Base-by-base conservation (phyloP, 139 green algal genomes). In the Chlorokybus atmophyticus region DNA sequence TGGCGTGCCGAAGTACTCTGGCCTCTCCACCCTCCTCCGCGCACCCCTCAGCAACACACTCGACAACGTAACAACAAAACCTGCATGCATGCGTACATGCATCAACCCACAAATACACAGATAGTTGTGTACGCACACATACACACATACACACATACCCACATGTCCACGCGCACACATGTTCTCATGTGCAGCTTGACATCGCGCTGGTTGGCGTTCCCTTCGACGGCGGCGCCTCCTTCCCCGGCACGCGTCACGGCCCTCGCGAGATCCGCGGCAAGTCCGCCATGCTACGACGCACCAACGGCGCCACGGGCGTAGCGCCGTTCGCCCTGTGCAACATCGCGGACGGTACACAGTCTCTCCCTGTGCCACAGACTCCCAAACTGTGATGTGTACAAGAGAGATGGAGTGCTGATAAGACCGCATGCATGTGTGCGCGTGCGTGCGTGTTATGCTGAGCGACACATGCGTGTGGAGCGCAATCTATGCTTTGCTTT, bases 261-360 rank as follows among this genome's bases (percentile, higher is more conserved):
- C 56, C 56, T 5, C 56, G 56, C 27, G 56, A 64, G 29, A 64
- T 64, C 42, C 29, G 56, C 47, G 35, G 32, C 56, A 63, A 64
- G 8, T 64, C 56, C 5, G 25, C 24, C 3, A 60, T 64, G 42
- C 44, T 64, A 21, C 56, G 56, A 14, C 27, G 21, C 3, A 39
- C 40, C 42, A 30, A 64, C 10, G 42, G 44, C 21, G 27, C 56
- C 41, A 64, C 56, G 5, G 56, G 56, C 7, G 49, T 63, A 21
- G 47, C 41, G 21, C 56, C 56, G 30, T 64, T 60, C 56, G 29
- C 3, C 49, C 8, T 63, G n/a, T 63, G 44, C 44, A 21, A 4
- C 4, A 24, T 64, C 21, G 56, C 56, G 25, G 56, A 64, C 29
- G 56, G 28, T 56, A 29, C 19, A 10, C 4, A 55, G 19, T 57